Conservation (phyloP, 768 basidiomycete species). For the Phylloporus sp. region DNA sequence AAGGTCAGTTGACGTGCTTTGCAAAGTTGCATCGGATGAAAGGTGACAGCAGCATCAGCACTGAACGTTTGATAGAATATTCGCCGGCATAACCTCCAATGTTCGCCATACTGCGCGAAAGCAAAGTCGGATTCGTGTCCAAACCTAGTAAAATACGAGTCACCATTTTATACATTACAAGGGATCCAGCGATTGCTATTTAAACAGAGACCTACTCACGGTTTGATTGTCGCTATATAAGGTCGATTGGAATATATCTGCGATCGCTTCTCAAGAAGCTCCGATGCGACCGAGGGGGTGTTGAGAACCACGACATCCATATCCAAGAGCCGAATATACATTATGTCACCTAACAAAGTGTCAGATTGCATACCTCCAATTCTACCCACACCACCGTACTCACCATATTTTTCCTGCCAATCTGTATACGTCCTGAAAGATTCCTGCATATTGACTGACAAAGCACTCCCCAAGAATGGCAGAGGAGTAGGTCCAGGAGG, state of each 20-base stretch:
- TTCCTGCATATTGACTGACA: conserved; percentile 13
- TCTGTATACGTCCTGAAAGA: conserved; percentile 17
- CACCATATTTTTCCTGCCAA: conserved; percentile 19
- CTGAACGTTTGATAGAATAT: conserved; percentile 16
- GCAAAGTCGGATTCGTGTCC: conserved; percentile 13
- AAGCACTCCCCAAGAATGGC: conserved; percentile 17
- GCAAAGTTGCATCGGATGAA: conserved; percentile 5
- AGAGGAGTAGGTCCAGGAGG: conserved; percentile 21
- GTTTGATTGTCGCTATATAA: conserved; percentile 11
- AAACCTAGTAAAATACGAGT: conserved; percentile 5
- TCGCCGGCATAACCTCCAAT: conserved; percentile 10
- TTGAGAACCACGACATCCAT: conserved; percentile 45
- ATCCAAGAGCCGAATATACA: conserved; percentile 48
- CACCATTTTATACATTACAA: not conserved
- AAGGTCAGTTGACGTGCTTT: conserved; percentile 6
- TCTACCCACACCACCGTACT: not conserved
- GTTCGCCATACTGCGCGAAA: conserved; percentile 10
- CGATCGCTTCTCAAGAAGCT: conserved; percentile 47
- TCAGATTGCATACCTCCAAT: not conserved
- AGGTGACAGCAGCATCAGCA: not conserved
- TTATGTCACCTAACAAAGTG: conserved; percentile 36
- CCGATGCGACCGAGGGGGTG: conserved; percentile 36
- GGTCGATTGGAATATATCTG: conserved; percentile 52
- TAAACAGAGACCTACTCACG: conserved; percentile 8
- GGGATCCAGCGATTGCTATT: not conserved